Conservation (phyloP, 1,284 basidiomycete species). For the Porodaedalea pini region DNA sequence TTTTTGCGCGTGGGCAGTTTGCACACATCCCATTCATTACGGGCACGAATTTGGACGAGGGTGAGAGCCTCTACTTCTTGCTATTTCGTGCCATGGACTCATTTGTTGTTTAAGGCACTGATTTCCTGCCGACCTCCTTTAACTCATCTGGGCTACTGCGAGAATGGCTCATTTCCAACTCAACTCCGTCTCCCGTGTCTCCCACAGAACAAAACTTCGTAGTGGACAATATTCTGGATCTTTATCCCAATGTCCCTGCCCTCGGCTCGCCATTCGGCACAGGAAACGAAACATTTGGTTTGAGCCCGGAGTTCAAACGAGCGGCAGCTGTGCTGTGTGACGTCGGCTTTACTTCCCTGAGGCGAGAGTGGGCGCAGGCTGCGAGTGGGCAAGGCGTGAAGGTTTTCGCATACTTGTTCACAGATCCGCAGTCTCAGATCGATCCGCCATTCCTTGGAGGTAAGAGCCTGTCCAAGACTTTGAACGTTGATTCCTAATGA, state of each 20-base stretch:
- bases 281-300: slow-evolving; percentile 48
- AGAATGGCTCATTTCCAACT: slow-evolving; percentile 30
- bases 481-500: neutral
- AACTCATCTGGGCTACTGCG: slow-evolving; percentile 32
- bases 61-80: slow-evolving; percentile 21
- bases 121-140: slow-evolving; percentile 33
- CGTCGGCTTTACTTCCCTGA: slow-evolving; percentile 38
- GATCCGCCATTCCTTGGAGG: slow-evolving; percentile 32
- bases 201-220: slow-evolving; percentile 26
- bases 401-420: slow-evolving; percentile 47
- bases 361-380: slow-evolving; percentile 40
- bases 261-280: slow-evolving; percentile 49
- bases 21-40: slow-evolving; percentile 45
- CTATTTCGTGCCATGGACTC: neutral
- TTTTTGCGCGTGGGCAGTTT: slow-evolving; percentile 36
- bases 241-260: slow-evolving; percentile 47
- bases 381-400: slow-evolving; percentile 38
- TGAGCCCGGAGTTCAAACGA: slow-evolving; percentile 42
- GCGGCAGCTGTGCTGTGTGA: slow-evolving; percentile 43
- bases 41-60: slow-evolving; percentile 48
- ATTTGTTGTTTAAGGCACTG: slow-evolving; percentile 19
- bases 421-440: slow-evolving; percentile 34
- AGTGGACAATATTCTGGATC: slow-evolving; percentile 34
- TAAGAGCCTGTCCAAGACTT: slow-evolving; percentile 19
- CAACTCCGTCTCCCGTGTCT: slow-evolving; percentile 32